Base-by-base conservation (phyloP, 2,329 filamentous ascomycete genomes). In the Apiospora aurea region DNA sequence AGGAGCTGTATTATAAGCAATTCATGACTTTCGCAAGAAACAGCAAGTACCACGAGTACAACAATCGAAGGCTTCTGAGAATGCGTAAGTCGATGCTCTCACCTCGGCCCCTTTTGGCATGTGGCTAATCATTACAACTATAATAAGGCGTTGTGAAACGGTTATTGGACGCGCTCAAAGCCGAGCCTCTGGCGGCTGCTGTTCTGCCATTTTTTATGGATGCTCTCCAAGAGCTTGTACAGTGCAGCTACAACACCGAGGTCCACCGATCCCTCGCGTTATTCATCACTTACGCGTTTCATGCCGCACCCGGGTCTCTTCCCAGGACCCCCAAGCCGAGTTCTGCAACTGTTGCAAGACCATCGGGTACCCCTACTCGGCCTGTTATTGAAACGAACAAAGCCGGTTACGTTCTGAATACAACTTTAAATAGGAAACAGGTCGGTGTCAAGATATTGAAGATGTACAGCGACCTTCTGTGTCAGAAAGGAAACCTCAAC, bases 21-120 rank as follows among this genome's bases (percentile, higher is more conserved):
- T 98, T 98, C 78, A 87, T 92, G 73, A 92, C 92, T 0, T 98
- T 99, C 83, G 93, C 94, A 1, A 89, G 93, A n/a, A 92, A 92
- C 77, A 98, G 96, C 86, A 95, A 96, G 79, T 93, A 97, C 78
- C 94, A 95, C 79, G 92, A 94, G 73, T 98, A 98, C 83, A 99
- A 99, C 80, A 91, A 93, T 70, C 93, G 94, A 78, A 90, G 96
- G 67, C 84, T 99, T 73, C 90, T 93, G 73, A 89, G 95, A 76
- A 99, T 99, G 93, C 91, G 96, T 95, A 89, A 86, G 93, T 81
- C 38, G 16, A n/a, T n/a, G 3, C 21, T 49, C 4, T 67, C 61
- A 4, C 26, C 14, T 11, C 26, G 5, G 1, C 2, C 1, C 1
- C 6, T n/a, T 41, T 41, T 64, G 21, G n/a, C 57, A 21, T 21